Base-by-base conservation (phyloP, 306 rosid species). In the Malus fusca region DNA sequence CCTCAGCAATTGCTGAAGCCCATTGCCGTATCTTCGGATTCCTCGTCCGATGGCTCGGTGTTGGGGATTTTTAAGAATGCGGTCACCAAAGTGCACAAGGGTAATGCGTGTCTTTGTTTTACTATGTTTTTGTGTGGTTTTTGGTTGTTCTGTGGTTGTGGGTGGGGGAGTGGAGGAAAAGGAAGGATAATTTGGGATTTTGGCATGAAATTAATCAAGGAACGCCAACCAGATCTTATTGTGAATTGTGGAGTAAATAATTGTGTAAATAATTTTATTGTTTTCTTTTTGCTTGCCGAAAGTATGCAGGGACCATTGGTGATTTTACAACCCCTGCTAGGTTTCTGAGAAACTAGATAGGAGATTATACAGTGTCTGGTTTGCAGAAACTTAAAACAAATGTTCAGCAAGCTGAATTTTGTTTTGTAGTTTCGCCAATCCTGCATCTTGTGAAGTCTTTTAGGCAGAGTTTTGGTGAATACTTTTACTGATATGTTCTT, bases 1-100 rank as follows among this genome's bases (percentile, higher is more conserved):
- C 99, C 99, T 3, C 99, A 85, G 59, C 99, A 92, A 78, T 83
- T 87, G 79, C 76, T 77, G 18, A 88, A 86, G 80, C 79, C 89
- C 19, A 14, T 75, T 35, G 37, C 82, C 53, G 61, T 15, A 18
- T 67, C 79, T 12, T 67, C 79, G 19, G 84, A 77, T 51, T 58
- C 85, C 42, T 11, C 66, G 21, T 53, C 75, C 46, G 82, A 86
- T 71, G 87, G 89, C 9, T 87, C 98, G 53, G 82, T 90, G 51
- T 14, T 79, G 18, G 93, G 89, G 4, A 82, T 96, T 79, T 86
- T 96, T 73, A 84, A 82, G 80, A 90, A 88, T 77, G 98, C 98
- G 15, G 96, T 89, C 37, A 82, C 84, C 9, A 92, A 86, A 77
- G 92, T 96, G 31, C 99, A 87, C 56, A 84, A 88, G 43, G 99